These are phyloP conservation scores for Leccinum subgranulosum DNA, from an alignment of 768 basidiomycete genomes.

Conservation along the genomic window DNA sequence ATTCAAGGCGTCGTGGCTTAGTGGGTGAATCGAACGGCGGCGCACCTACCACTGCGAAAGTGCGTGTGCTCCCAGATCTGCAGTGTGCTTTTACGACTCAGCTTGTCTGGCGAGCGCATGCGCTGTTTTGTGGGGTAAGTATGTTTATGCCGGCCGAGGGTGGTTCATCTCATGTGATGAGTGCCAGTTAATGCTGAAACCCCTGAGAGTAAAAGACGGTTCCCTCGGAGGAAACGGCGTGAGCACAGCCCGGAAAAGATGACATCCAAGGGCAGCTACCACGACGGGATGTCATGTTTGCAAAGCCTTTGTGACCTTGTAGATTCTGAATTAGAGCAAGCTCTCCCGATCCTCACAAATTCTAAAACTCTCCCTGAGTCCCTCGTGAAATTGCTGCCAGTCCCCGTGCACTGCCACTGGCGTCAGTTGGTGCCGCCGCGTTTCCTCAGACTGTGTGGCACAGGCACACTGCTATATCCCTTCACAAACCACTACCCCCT, in stretches of 20 bases:
- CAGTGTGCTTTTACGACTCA: no score
- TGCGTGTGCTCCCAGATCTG: conserved; percentile 25
- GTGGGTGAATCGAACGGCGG: conserved; percentile 10
- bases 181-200: no score
- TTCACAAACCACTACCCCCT: neutral
- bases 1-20: conserved; percentile 22
- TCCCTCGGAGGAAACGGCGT: neutral
- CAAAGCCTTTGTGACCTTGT: neutral
- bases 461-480: neutral
- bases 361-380: no score
- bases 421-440: neutral
- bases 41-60: no score
- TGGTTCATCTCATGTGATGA: neutral
- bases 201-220: neutral
- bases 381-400: no score
- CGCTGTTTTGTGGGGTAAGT: conserved; percentile 46
- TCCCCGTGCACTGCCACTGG: no score
- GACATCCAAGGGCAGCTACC: neutral
- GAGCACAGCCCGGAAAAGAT: neutral
- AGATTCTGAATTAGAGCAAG: no score
- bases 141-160: neutral
- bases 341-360: no score
- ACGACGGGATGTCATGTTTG: neutral
- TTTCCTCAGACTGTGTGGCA: no score
- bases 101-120: conserved; percentile 51